Conservation (phyloP, 2,329 filamentous ascomycete species). For the Beauveria sp. region DNA sequence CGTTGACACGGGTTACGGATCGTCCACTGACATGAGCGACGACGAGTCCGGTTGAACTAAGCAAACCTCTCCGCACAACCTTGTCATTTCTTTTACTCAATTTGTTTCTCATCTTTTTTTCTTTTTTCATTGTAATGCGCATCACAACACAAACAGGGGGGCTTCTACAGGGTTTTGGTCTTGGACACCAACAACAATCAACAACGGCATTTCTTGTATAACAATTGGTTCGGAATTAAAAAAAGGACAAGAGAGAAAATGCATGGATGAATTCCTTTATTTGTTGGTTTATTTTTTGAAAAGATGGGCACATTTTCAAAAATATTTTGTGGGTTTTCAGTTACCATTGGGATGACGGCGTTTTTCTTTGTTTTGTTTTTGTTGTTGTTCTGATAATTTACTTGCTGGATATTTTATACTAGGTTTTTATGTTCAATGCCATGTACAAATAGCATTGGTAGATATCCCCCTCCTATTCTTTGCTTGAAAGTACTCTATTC, state of each 20-base stretch:
- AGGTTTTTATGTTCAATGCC: not conserved
- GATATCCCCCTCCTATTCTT: not conserved
- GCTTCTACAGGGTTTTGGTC: too few relatives aligned
- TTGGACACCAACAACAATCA: too few relatives aligned
- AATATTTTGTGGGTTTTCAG: not conserved
- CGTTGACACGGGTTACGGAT: conserved; percentile 52
- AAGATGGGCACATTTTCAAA: not conserved
- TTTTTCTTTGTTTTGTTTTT: not conserved
- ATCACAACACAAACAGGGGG: not conserved
- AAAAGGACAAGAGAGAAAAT: not conserved
- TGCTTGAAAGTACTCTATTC: too few relatives aligned
- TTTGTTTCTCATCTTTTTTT: not conserved
- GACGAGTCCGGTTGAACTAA: conserved; percentile 9
- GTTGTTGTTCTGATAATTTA: not conserved
- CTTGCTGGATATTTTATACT: not conserved
- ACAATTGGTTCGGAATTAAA: not conserved
- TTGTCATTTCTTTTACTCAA: not conserved
- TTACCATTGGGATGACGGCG: not conserved
- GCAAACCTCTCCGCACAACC: not conserved
- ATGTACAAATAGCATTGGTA: conserved; percentile 8
- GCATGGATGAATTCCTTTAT: not conserved
- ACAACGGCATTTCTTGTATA: not conserved
- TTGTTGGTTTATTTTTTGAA: not conserved
- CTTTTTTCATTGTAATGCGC: not conserved
- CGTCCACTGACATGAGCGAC: conserved; percentile 44